Base-by-base conservation (phyloP, 148 eudicot species). In the Vaccinium vitisidaea region DNA sequence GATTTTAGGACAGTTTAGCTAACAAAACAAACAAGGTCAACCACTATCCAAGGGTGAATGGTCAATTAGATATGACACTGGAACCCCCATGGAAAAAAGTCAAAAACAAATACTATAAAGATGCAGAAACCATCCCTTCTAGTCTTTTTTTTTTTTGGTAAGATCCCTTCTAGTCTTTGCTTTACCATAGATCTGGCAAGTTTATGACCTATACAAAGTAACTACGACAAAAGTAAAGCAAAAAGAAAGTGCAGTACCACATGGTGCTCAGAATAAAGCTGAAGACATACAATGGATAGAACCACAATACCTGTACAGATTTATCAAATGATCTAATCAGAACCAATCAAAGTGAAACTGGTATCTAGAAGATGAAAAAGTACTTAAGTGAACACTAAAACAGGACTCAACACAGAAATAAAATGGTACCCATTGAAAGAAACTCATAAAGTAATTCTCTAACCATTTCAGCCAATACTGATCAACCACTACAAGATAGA, bases 181-280 rank as follows among this genome's bases (percentile, higher is more conserved):
- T 46, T 46, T 75, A 75, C 27, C 54, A 9, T 46, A 8, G 78
- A 75, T 21, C 78, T 73, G 48, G 49, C 23, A 76, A 11, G 36
- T n/a, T 23, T n/a, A 49, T 49, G 27, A 76, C 23, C 56, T n/a
- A 76, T 36, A 76, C 16, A 23, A 46, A 75, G 53, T 46, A 77
- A 53, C 1, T 3, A 53, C 16, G 7, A 52, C 52, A 55, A 63
- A 75, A 39, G 14, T 5, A 78, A 74, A 61, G 25, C 19, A 84
- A 80, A 36, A 82, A 63, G 32, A 86, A 71, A 76, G 85, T 48
- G 83, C 39, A 77, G 25, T 94, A 97, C 99, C 99, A 97, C 73
- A 97, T 83, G 84, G 81, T 90, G 92, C 96, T 97, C 61, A 97
- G 92, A 75, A 97, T 90, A 84, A 95, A 87, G 96, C 99, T 97